Base-by-base conservation (phyloP, 768 basidiomycete genomes). In the Boletus sp. region DNA sequence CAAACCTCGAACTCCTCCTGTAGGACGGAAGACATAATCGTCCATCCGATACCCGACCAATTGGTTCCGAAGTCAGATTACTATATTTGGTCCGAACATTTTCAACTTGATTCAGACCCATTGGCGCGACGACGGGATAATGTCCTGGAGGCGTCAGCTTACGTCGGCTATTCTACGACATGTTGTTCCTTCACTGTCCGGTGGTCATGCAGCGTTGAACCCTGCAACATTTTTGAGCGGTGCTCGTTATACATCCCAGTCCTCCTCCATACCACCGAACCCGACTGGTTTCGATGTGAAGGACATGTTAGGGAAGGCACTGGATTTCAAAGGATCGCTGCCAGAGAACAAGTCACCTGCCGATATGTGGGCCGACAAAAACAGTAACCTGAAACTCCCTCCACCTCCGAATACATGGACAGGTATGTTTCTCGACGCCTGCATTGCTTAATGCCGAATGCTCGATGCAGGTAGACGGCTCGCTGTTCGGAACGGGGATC, bases 1-100 rank as follows among this genome's bases (percentile, higher is more conserved):
- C 59, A 64, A 64, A 95, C 93, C 84, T 98, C 93, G 58, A 94
- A 84, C 72, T 98, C 94, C 74, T 98, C 94, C 51, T 83, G 77
- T 50, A 97, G 77, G 35, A 83, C 76, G 55, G 68, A 62, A 55
- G 82, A 80, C 88, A 90, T 88, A 1, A 35, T 14, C 2, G 57
- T 10, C 54, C 55, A 64, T 61, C 68, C 67, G 67, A 59, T 53
- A 44, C 45, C 67, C 67, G 67, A 68, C 51, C 4, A 45, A 55
- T 43, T 59, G 38, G 53, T 48, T 60, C 67, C 67, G 62, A 57
- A 23, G 38, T 42, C 13, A 43, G 23, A 25, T 51, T 53, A 54
- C 66, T 19, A 10, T 33, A 57, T 65, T 62, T 54, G 51, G 61
- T 19, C 15, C 23, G 1, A 35, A 35, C 48, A 53, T 58, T 59